These are phyloP conservation scores for Stygiomarasmius scandens DNA, from an alignment of 1,284 basidiomycete species.

Conservation along the genomic window DNA sequence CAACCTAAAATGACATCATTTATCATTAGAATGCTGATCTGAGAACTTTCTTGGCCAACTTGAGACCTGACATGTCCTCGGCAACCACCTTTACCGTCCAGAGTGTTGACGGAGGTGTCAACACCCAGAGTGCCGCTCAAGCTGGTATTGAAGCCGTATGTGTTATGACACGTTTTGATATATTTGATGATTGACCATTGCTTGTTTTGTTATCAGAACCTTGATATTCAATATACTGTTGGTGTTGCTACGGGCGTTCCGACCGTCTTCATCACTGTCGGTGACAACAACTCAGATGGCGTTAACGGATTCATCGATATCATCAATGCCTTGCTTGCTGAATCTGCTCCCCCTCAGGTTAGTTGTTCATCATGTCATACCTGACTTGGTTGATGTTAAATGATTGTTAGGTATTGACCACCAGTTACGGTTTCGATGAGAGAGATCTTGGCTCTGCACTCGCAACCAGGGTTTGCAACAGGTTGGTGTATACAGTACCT, in stretches of 20 bases:
- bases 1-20: conserved; percentile 7
- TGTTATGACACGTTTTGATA: not conserved
- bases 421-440: conserved; percentile 30
- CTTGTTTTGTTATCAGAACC: conserved; percentile 14
- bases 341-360: conserved; percentile 33
- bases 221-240: conserved; percentile 33
- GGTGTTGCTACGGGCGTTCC: conserved; percentile 33
- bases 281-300: conserved; percentile 18
- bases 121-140: conserved; percentile 23
- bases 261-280: conserved; percentile 27
- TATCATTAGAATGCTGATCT: conserved; percentile 20
- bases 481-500: too few species aligned
- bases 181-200: not conserved
- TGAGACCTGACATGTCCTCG: conserved; percentile 34
- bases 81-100: conserved; percentile 33
- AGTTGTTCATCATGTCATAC: conserved; percentile 13
- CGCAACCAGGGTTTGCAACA: too few species aligned
- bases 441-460: conserved; percentile 23
- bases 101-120: conserved; percentile 30
- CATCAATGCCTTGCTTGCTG: conserved; percentile 31
- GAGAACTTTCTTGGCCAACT: conserved; percentile 21
- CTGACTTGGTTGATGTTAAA: conserved; percentile 9
- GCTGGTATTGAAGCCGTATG: conserved; percentile 35
- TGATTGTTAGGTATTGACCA: conserved; percentile 23
- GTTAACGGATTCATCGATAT: conserved; percentile 30